A percentile compares a stretch with the other conserved stretches of the same genome.
Conservation (phyloP, 352 stramenopile species). For the Pythium plurisporium region DNA sequence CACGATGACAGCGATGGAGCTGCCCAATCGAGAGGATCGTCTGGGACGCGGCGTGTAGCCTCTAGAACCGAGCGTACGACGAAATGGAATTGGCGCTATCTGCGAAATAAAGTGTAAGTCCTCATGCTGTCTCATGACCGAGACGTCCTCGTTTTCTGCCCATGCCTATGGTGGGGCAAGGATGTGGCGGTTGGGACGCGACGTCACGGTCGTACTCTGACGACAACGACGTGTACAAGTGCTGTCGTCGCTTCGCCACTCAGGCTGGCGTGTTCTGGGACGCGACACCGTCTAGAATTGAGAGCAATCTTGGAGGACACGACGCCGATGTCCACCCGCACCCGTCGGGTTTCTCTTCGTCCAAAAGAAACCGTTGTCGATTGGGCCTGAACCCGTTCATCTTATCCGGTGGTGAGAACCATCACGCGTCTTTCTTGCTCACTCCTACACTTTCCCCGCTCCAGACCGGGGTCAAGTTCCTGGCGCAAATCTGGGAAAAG, state of each 20-base stretch:
- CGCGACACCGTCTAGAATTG: constrained; percentile 25
- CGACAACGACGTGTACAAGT: background rate
- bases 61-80: constrained; percentile 10
- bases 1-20: background rate
- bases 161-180: constrained; percentile 1
- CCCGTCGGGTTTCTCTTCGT: background rate
- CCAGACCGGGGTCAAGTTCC: background rate
- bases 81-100: constrained; percentile 7
- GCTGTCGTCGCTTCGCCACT: background rate
- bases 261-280: constrained; percentile 18
- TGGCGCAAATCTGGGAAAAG: constrained; percentile 23
- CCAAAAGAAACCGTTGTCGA: background rate
- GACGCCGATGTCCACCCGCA: background rate
- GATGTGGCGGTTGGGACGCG: constrained; percentile 17
- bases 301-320: constrained; percentile 23
- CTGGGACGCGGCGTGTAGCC: constrained; percentile 7
- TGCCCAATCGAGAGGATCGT: background rate
- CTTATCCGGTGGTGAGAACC: no score
- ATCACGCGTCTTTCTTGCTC: constrained; percentile 10
- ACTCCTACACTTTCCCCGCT: background rate
- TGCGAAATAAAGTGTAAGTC: background rate
- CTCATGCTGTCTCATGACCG: constrained; percentile 12
- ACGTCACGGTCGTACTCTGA: no score
- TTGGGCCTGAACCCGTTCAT: no score
- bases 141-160: background rate